A percentile compares a stretch with the other conserved stretches of the same genome.
Evolutionary conservation across 164 flowering plant genomes (phyloP).

Genomic region (Litsea cubeba): DNA sequence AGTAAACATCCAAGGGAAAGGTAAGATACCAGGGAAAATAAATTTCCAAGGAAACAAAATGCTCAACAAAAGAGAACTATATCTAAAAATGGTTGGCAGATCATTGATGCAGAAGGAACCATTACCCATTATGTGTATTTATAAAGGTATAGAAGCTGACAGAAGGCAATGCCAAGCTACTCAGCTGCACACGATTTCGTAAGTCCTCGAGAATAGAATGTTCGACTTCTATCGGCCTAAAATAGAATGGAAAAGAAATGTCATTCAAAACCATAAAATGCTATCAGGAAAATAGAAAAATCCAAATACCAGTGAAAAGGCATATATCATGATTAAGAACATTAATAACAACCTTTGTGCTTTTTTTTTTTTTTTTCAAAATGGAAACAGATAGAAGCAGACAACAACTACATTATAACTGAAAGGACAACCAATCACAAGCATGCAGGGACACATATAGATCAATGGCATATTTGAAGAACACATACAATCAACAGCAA

Average conservation of each 20-base stretch:
- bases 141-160: conserved; percentile 90
- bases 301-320: not conserved
- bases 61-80: not conserved
- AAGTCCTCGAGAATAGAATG: conserved; percentile 86
- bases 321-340: not conserved
- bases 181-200: conserved; percentile 87
- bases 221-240: conserved; percentile 77
- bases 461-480: not conserved
- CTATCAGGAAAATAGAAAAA: not conserved
- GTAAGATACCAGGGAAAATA: conserved; percentile 7
- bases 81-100: not conserved
- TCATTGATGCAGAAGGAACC: not conserved
- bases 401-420: not conserved
- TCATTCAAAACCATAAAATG: not conserved
- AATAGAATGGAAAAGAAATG: conserved; percentile 1
- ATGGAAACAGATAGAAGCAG: not conserved
- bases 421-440: not conserved
- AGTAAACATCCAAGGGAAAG: conserved; percentile 13
- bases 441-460: not conserved
- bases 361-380: not conserved
- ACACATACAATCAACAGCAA: not conserved
- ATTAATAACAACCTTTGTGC: not conserved
- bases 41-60: not conserved
- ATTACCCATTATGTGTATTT: conserved; percentile 87
- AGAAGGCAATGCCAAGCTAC: conserved; percentile 77